phyloP scores from a whole-genome alignment of 495 filamentous ascomycete genomes.

The Podospora australis region DNA sequence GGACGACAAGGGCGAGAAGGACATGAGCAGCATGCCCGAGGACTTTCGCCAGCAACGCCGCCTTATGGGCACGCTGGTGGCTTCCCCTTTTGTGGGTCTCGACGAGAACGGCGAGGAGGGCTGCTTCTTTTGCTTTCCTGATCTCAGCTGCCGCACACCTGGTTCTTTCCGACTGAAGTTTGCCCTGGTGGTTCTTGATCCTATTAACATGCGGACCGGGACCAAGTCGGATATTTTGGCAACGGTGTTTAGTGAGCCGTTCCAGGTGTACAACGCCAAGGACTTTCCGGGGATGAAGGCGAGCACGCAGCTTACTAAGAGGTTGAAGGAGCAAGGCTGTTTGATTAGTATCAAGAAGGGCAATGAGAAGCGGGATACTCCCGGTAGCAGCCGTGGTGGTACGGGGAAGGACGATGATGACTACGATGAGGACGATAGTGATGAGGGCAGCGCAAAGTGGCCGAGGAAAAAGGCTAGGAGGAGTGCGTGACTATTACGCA shows the following conservation, averaged over 20 bases:
- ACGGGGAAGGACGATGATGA: conserved; percentile 41
- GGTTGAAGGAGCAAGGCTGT: conserved; percentile 66
- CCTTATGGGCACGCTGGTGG: conserved; percentile 72
- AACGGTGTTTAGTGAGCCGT: conserved; percentile 65
- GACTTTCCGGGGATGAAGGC: conserved; percentile 92
- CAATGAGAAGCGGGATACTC: conserved; percentile 54
- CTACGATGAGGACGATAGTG: conserved; percentile 25
- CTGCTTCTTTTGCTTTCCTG: conserved; percentile 92
- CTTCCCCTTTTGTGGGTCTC: conserved; percentile 63
- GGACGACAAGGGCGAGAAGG: conserved; percentile 53
- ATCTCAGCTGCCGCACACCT: conserved; percentile 84
- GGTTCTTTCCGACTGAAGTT: conserved; percentile 80
- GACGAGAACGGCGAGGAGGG: conserved; percentile 62
- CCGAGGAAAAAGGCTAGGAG: conserved; percentile 10
- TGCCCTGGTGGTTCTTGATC: conserved; percentile 74
- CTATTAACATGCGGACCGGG: conserved; percentile 38
- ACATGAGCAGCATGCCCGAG: conserved; percentile 54
- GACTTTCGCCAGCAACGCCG: conserved; percentile 58
- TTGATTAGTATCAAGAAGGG: conserved; percentile 77
- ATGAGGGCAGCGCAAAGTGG: not conserved
- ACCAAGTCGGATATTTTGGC: conserved; percentile 57
- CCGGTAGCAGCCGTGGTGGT: conserved; percentile 39
- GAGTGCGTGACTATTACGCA: not conserved
- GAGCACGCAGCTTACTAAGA: conserved; percentile 60
- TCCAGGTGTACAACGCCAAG: conserved; percentile 90